Percentiles rank a stretch among this genome's conserved stretches.
Conservation (phyloP, 441 rosid species). For the Euphorbia neoarborescens region DNA sequence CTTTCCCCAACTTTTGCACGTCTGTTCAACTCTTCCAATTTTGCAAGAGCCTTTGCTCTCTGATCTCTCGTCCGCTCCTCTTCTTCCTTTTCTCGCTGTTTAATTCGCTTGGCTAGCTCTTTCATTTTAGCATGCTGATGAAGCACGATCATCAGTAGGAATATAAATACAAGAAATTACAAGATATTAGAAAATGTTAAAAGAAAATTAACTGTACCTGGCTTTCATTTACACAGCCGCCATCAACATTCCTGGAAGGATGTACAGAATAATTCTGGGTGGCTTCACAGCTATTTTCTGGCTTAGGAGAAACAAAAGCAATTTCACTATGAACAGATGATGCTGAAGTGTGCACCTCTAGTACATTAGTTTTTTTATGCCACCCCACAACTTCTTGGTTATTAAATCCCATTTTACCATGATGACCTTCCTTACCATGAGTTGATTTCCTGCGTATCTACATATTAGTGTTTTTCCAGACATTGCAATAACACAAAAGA, state of each 20-base stretch:
- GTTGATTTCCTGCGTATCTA: conserved; percentile 50
- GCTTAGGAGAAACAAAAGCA: conserved; percentile 30
- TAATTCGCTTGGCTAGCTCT: conserved; percentile 64
- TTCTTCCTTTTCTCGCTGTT: conserved; percentile 67
- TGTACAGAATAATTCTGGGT: conserved; percentile 27
- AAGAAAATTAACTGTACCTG: conserved; percentile 42
- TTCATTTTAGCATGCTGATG: conserved; percentile 61
- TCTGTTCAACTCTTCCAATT: conserved; percentile 74
- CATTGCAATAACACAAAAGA: conserved; percentile 25
- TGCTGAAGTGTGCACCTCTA: conserved; percentile 26
- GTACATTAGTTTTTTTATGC: conserved; percentile 38
- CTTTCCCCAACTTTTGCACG: conserved; percentile 46
- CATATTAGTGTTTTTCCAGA: conserved; percentile 27
- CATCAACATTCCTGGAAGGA: conserved; percentile 34
- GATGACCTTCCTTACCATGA: conserved; percentile 46
- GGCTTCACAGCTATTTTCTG: conserved; percentile 29
- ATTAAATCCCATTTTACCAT: conserved; percentile 44
- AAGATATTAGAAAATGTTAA: conserved; percentile 13
- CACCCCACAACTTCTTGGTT: conserved; percentile 49
- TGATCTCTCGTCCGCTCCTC: conserved; percentile 77
- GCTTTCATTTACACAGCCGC: conserved; percentile 43
- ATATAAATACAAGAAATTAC: conserved; percentile 17
- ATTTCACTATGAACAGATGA: conserved; percentile 34
- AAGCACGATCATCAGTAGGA: conserved; percentile 21
- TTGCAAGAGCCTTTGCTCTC: conserved; percentile 77